Evolutionary conservation across 805 yeast species (phyloP), one percentile per base, ranked within the genome.

Genomic region (Candida nonsorbophila): DNA sequence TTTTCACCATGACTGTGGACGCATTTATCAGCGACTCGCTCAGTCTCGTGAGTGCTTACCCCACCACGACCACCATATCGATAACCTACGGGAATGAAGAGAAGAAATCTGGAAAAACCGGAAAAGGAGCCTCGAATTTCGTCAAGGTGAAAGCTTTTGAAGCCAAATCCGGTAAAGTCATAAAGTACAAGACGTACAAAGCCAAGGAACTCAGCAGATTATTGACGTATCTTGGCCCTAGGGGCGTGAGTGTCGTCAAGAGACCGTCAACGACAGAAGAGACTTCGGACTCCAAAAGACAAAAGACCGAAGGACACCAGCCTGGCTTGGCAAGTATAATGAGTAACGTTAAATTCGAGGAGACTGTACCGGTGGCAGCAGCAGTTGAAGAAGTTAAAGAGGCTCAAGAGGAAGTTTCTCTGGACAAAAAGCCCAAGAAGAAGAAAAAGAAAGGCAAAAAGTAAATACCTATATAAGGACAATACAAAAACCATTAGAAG

Each of bases 171-270:
- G 88, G 88, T 6, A 65, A 77, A 22, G 68, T 78, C 36, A 70
- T 78, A 52, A 69, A 66, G 36, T 74, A 67, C 48, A 65, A 62
- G 35, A 77, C 90, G 1, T 58, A 61, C 38, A 79, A 79, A 40
- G 56, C 69, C 27, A 84, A 85, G 49, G 94, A 86, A 51, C 70
- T 87, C 25, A 76, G 84, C 14, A 70, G 88, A 41, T 48, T 86
- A 14, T 58, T 84, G 49, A 72, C 84, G 27, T 81, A 84, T 5
- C 47, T 86, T 27, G 94, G 94, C 0, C 87, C 87, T 4, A 60
- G 67, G 30, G 79, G 79, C 4, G 80, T 78, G 28, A 59, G 58
- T 25, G 49, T 62, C 7, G 31, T 27, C 20, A 40, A 36, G 16
- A 13, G 18, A 22, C 3, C n/a, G n/a, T 5, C 23, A 25, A 9